Percentiles rank a stretch among this genome's conserved stretches.
These are phyloP conservation scores for Ziziphus jujuba DNA, from an alignment of 306 rosid genomes.

Conservation along the genomic window DNA sequence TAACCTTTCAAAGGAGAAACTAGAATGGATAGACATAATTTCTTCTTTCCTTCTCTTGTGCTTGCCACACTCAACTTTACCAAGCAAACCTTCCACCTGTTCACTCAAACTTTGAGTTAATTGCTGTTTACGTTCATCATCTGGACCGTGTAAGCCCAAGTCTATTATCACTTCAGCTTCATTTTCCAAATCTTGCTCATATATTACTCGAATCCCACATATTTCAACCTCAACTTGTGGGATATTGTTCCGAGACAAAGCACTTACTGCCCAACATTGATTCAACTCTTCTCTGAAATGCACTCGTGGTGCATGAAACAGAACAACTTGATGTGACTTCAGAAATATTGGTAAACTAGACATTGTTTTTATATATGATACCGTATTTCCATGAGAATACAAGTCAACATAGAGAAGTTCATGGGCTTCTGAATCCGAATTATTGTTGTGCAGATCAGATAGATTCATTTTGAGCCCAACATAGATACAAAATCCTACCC, in stretches of 20 bases:
- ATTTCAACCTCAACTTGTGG: background rate
- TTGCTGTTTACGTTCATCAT: background rate
- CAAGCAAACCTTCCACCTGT: background rate
- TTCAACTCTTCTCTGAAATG: background rate
- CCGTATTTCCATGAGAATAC: background rate
- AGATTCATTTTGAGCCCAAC: background rate
- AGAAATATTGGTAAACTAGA: background rate
- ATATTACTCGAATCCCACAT: background rate
- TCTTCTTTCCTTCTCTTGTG: background rate
- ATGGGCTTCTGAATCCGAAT: background rate
- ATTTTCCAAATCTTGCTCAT: background rate
- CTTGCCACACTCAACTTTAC: background rate
- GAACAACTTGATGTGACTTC: background rate
- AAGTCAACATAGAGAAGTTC: background rate
- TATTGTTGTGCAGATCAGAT: background rate
- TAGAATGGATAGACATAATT: background rate
- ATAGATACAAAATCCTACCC: background rate
- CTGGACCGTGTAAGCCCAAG: background rate
- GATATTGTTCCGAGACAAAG: background rate
- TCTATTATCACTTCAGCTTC: background rate
- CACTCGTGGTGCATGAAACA: background rate
- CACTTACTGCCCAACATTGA: background rate
- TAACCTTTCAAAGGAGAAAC: background rate
- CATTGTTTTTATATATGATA: no score
- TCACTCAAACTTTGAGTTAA: background rate